Percentiles rank a stretch among this genome's conserved stretches.
Conservation (phyloP, 441 rosid genomes). For the Metrosideros polymorpha region DNA sequence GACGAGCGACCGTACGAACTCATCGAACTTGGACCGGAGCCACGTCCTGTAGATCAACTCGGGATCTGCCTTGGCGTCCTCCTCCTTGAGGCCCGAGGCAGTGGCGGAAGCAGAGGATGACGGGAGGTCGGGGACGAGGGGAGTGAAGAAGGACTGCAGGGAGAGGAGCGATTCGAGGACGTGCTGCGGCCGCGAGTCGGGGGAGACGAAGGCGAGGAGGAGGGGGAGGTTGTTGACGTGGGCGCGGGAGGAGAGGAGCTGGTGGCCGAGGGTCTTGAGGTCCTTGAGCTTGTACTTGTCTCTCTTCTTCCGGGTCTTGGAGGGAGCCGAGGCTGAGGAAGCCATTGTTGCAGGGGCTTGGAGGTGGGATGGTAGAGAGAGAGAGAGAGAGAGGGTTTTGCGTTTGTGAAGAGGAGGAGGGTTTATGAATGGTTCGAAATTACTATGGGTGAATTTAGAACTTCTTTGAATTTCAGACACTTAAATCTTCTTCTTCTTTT, state of each 20-base stretch:
- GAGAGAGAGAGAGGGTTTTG: background rate
- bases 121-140: conserved; percentile 71
- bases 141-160: conserved; percentile 80
- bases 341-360: conserved; percentile 32
- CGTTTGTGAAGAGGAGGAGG: background rate
- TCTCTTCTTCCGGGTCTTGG: conserved; percentile 17
- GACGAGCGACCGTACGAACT: conserved; percentile 43
- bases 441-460: background rate
- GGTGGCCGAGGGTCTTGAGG: conserved; percentile 48
- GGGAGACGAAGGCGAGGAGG: conserved; percentile 58
- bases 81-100: conserved; percentile 9
- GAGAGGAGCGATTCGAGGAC: conserved; percentile 77
- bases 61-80: conserved; percentile 27
- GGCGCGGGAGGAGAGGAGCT: conserved; percentile 59
- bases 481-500: background rate
- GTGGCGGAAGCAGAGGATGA: conserved; percentile 15
- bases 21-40: conserved; percentile 81
- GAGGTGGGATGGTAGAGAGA: background rate
- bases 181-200: conserved; percentile 47
- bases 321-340: conserved; percentile 9
- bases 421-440: background rate
- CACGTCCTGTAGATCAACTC: conserved; percentile 54
- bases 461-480: background rate
- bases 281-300: conserved; percentile 36
- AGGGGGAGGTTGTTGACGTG: conserved; percentile 75